Evolutionary conservation across 352 stramenopile species (phyloP), one percentile per base, ranked within the genome.

Genomic region (Pelagophyceae sp.): DNA sequence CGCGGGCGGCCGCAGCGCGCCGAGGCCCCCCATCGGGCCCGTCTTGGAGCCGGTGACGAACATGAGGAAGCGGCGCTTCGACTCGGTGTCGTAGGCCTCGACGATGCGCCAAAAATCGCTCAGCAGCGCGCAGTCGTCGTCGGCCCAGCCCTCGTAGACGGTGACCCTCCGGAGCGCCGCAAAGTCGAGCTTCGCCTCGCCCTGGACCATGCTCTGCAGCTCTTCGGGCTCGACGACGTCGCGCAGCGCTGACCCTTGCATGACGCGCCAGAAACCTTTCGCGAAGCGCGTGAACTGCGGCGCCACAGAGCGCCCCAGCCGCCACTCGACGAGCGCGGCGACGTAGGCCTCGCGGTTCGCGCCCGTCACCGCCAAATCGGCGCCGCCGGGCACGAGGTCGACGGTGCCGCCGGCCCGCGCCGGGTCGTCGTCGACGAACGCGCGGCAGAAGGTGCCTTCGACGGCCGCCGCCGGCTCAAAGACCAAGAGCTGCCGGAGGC

Each of bases 341-440:
- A 99, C 86, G 84, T 98, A 99, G 81, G 97, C 91, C 63, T 96
- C 87, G 75, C 95, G 96, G 85, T 98, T 99, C 23, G 88, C 88
- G 33, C 91, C 90, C 20, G 94, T 98, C 27, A 99, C 93, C 0
- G 85, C 33, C 38, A 97, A 91, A 76, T 95, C 84, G n/a, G 84
- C 85, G 5, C 96, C 96, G 38, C 88, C 89, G 29, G 88, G 88
- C 82, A 95, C 96, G 54, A 98, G 88, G 71, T 98, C 94, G 51
- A 96, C 63, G 71, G 33, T n/a, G 1, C 5, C 67, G 35, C 37
- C 67, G 72, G 29, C 29, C 3, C 19, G 25, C 61, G 61, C 1
- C 61, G 61, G 35, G 67, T 74, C 67, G 33, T 51, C 67, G 67
- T 58, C 67, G 35, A 58, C 67, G 67, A 74, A 54, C 2, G 67